Percentiles rank a stretch among this genome's conserved stretches.
These are phyloP conservation scores for Aspergillus tubingensis DNA, from an alignment of 2,329 filamentous ascomycete species.

Conservation along the genomic window DNA sequence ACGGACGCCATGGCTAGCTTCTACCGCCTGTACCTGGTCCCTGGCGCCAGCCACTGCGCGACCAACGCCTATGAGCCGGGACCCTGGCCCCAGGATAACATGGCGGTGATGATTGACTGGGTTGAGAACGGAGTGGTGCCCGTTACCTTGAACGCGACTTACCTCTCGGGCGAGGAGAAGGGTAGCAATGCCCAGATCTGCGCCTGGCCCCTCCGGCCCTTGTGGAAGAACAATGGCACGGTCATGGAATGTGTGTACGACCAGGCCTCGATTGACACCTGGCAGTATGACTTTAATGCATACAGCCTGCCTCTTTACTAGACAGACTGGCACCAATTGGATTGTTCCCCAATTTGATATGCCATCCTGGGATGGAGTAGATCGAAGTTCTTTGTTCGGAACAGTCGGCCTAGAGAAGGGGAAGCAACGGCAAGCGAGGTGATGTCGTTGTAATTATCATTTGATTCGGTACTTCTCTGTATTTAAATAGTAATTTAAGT, in stretches of 20 bases:
- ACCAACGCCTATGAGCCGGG: slow-evolving; percentile 49
- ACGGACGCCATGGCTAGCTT: slow-evolving; percentile 52
- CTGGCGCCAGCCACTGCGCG: slow-evolving; percentile 56
- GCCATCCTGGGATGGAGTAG: no score
- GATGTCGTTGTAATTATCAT: no score
- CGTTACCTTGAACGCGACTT: slow-evolving; percentile 46
- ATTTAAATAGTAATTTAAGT: no score
- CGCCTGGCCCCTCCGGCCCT: slow-evolving; percentile 35
- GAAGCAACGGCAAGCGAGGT: no score
- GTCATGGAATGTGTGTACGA: slow-evolving; percentile 16
- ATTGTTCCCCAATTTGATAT: no score
- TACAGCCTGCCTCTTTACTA: slow-evolving; percentile 21
- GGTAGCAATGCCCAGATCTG: slow-evolving; percentile 37
- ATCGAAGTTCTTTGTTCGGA: no score
- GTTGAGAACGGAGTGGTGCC: slow-evolving; percentile 53
- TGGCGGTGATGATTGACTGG: slow-evolving; percentile 54
- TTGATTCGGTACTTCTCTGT: no score
- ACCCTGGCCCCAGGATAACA: slow-evolving; percentile 49
- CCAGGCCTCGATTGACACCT: slow-evolving; percentile 19
- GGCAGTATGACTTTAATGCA: slow-evolving; percentile 17
- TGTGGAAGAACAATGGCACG: slow-evolving; percentile 23
- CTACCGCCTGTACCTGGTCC: slow-evolving; percentile 58
- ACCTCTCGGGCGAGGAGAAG: slow-evolving; percentile 30
- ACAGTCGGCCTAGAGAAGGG: no score
- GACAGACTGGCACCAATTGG: no score